Conservation (phyloP, 192 early-diverging fungal species). For the Ambispora gerdemannii region DNA sequence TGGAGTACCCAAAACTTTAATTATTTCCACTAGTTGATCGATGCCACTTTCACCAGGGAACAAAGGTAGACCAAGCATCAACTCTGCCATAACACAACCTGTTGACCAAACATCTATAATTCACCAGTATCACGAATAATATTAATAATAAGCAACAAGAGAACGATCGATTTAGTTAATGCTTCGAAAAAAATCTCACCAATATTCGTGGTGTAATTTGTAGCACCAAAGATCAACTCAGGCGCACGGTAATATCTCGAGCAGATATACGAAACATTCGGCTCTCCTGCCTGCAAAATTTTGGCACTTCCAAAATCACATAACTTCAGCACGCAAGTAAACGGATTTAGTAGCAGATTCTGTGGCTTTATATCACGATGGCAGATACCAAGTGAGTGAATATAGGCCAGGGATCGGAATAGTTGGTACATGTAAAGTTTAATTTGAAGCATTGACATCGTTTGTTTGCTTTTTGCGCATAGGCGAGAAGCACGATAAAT, state of each 20-base stretch:
- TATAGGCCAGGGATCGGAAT: conserved; percentile 94
- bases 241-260: conserved; percentile 97
- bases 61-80: conserved; percentile 88
- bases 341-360: conserved; percentile 90
- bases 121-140: not conserved
- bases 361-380: conserved; percentile 99
- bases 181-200: conserved; percentile 29
- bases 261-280: conserved; percentile 98
- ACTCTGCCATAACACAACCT: conserved; percentile 95
- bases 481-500: conserved; percentile 91
- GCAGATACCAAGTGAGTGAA: conserved; percentile 95
- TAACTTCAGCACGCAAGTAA: conserved; percentile 89
- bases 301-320: conserved; percentile 99
- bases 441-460: conserved; percentile 90
- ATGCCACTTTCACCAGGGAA: conserved; percentile 97
- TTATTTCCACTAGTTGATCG: conserved; percentile 98
- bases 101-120: conserved; percentile 86
- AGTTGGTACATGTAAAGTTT: conserved; percentile 99
- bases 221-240: conserved; percentile 95
- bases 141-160: not conserved
- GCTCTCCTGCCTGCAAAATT: conserved; percentile 89
- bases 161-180: not conserved
- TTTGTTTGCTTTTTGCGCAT: conserved; percentile 87
- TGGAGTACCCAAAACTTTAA: conserved; percentile 97
- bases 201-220: conserved; percentile 84